Evolutionary conservation across 2,329 filamentous ascomycete species (phyloP).

Genomic region (Pyrenophora graminea): DNA sequence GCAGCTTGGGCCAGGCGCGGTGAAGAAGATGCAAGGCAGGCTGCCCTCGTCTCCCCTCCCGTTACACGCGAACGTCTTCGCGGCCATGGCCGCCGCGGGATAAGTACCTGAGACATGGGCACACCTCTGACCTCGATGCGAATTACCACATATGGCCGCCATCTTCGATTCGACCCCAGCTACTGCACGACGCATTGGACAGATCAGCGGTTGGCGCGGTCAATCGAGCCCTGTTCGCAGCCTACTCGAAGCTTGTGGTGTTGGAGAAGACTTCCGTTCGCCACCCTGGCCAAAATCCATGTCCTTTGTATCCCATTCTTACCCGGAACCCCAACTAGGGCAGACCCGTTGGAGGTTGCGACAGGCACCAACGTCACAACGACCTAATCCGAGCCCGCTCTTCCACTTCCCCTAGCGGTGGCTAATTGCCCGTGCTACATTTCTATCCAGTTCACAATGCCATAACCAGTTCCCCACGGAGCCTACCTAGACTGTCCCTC

Average conservation of each 20-base stretch:
- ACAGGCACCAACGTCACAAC: constrained; percentile 18
- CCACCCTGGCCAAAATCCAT: constrained; percentile 10
- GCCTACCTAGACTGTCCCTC: constrained; percentile 16
- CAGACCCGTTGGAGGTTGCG: constrained; percentile 12
- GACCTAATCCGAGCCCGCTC: constrained; percentile 6
- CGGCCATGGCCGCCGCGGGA: background rate
- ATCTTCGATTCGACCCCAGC: background rate
- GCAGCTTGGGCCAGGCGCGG: no score
- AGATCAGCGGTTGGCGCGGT: constrained; percentile 1
- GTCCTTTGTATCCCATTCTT: constrained; percentile 6
- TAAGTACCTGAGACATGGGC: constrained; percentile 8
- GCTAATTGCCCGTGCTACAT: constrained; percentile 12
- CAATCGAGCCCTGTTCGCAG: constrained; percentile 4
- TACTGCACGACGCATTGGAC: background rate
- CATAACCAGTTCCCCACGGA: constrained; percentile 26
- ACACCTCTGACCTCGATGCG: constrained; percentile 10
- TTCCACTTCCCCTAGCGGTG: constrained; percentile 8
- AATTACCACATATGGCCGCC: constrained; percentile 3
- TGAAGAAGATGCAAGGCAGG: no score
- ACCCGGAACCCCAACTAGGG: background rate
- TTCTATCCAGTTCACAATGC: constrained; percentile 15
- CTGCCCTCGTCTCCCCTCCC: no score
- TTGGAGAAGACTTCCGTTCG: constrained; percentile 1
- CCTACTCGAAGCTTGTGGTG: background rate
- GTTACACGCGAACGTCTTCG: no score